Percentiles rank a stretch among this genome's conserved stretches.
phyloP scores from a whole-genome alignment of 371 early-diverging fungal genomes.

The Saksenaea vasiformis region DNA sequence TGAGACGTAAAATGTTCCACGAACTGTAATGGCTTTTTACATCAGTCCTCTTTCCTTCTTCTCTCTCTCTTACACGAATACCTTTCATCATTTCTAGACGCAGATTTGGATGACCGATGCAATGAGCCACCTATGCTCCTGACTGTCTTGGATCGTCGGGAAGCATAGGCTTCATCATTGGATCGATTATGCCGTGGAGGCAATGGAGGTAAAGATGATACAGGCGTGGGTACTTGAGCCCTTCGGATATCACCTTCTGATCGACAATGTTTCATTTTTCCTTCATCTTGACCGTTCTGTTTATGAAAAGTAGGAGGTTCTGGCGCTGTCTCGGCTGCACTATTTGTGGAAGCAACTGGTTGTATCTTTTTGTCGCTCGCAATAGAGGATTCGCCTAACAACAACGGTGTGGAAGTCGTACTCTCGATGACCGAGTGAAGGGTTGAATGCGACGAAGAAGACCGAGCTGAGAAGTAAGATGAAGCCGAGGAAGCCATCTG shows the following conservation, averaged over 20 bases:
- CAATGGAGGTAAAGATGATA: neutral
- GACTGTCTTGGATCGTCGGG: neutral
- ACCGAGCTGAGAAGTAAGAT: slow-evolving; percentile 14
- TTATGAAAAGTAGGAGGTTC: neutral
- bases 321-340: neutral
- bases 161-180: neutral
- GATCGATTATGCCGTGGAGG: neutral
- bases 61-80: neutral
- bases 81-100: neutral
- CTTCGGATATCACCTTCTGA: neutral
- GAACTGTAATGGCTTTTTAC: neutral
- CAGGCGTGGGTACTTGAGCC: neutral
- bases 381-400: neutral
- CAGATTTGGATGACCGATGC: neutral
- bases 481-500: neutral
- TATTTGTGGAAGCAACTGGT: neutral
- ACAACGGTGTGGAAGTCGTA: neutral
- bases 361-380: neutral
- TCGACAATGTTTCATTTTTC: neutral
- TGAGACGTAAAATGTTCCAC: neutral
- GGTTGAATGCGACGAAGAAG: slow-evolving; percentile 12
- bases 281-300: neutral
- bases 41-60: neutral
- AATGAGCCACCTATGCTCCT: neutral
- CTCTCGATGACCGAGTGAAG: neutral